These are phyloP conservation scores for Penicillium decumbens DNA, from an alignment of 2,329 filamentous ascomycete genomes.

Conservation along the genomic window DNA sequence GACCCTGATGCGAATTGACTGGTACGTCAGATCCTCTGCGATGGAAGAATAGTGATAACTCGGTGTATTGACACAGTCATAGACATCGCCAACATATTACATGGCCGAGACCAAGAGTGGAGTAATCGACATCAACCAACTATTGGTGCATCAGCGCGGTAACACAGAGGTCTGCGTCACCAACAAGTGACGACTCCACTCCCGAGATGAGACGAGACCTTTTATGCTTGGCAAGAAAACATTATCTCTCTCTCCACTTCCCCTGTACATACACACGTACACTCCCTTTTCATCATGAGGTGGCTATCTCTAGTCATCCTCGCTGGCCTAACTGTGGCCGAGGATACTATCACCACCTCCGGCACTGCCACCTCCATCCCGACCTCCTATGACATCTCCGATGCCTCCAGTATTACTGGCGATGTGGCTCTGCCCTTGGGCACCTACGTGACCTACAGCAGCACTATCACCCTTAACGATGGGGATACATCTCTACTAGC, in stretches of 20 bases:
- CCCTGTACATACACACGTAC: neutral
- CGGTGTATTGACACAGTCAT: too few relatives aligned
- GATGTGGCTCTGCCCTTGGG: slow-evolving; percentile 36
- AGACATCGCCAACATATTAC: too few relatives aligned
- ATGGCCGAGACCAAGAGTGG: neutral
- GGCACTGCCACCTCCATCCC: slow-evolving; percentile 1
- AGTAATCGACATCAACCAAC: neutral
- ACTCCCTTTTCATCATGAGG: slow-evolving; percentile 14
- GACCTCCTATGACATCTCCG: slow-evolving; percentile 12
- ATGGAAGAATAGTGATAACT: too few relatives aligned
- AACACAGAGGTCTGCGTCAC: neutral
- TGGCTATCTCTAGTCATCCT: slow-evolving; percentile 15
- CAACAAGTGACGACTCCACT: neutral
- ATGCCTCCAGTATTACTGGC: slow-evolving; percentile 20
- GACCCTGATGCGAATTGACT: neutral
- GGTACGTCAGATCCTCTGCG: too few relatives aligned
- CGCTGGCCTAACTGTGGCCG: slow-evolving; percentile 11
- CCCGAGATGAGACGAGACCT: neutral
- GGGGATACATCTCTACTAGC: slow-evolving; percentile 11
- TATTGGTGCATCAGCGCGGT: slow-evolving; percentile 13
- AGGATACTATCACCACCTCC: slow-evolving; percentile 10
- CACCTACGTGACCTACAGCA: slow-evolving; percentile 35
- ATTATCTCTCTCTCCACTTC: neutral
- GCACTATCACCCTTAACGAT: slow-evolving; percentile 31
- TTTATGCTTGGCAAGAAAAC: neutral